These are phyloP conservation scores for Metarhizium brunneum DNA, from an alignment of 2,329 filamentous ascomycete species.

Conservation along the genomic window DNA sequence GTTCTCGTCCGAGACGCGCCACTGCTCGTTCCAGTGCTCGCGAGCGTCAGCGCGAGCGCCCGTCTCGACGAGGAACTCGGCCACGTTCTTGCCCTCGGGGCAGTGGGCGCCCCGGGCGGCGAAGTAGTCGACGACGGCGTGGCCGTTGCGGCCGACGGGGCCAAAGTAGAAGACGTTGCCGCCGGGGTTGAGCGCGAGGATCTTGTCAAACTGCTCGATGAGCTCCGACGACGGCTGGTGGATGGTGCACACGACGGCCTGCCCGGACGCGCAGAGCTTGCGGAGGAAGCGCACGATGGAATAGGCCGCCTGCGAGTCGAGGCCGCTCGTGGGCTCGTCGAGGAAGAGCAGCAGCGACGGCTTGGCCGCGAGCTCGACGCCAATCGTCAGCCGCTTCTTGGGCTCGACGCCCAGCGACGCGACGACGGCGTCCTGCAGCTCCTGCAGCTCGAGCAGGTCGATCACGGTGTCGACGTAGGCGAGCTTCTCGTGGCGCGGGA, in stretches of 20 bases:
- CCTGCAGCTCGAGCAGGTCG: slow-evolving; percentile 53
- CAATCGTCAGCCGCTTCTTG: slow-evolving; percentile 43
- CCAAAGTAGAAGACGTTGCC: slow-evolving; percentile 46
- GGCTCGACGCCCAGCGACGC: slow-evolving; percentile 50
- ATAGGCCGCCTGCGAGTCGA: slow-evolving; percentile 46
- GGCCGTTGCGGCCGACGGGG: slow-evolving; percentile 37
- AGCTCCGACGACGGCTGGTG: slow-evolving; percentile 46
- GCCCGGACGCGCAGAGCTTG: slow-evolving; percentile 47
- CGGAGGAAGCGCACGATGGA: slow-evolving; percentile 51
- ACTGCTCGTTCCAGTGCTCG: slow-evolving; percentile 64
- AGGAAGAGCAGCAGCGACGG: slow-evolving; percentile 51
- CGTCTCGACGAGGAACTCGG: slow-evolving; percentile 40
- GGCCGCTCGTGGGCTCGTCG: slow-evolving; percentile 48
- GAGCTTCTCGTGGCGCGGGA: slow-evolving; percentile 50
- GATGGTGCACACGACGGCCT: slow-evolving; percentile 50
- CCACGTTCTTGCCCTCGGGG: slow-evolving; percentile 43
- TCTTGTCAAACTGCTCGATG: slow-evolving; percentile 45
- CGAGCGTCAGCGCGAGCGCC: slow-evolving; percentile 23
- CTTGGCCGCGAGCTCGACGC: slow-evolving; percentile 43
- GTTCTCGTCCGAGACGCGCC: slow-evolving; percentile 56
- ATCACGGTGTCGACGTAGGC: slow-evolving; percentile 58
- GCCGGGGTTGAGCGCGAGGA: slow-evolving; percentile 40
- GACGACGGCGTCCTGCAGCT: slow-evolving; percentile 52
- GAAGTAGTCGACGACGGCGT: slow-evolving; percentile 40
- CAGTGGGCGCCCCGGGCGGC: slow-evolving; percentile 54